Evolutionary conservation across 805 yeast genomes (phyloP), one percentile per base, ranked within the genome.

Genomic region (Candida ovalis): DNA sequence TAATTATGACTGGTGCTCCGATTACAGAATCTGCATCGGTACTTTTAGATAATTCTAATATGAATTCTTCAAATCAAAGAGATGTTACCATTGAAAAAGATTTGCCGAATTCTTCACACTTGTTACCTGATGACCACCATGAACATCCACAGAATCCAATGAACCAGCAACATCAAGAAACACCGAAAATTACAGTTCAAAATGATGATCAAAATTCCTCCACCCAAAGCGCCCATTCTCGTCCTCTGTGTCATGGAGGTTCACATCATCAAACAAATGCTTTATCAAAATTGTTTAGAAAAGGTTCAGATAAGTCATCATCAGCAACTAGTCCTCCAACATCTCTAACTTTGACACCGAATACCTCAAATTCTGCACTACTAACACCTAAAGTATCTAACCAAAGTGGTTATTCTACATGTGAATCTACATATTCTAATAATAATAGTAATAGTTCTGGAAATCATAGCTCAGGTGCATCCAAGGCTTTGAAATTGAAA

Each of bases 401-500:
- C 33, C 46, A 45, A 25, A 54, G 58, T 44, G 55, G 46, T 1
- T 38, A 46, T 24, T 56, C 60, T 4, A 42, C 52, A 4, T 23
- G 50, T 12, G 57, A 50, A 38, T 53, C 57, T n/a, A 36, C 50
- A 3, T 56, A 56, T 23, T 53, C 60, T 1, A 40, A 30, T 15
- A 23, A 22, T 6, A 25, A 32, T 7, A 40, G 28, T 19, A 22
- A 15, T 15, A 41, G 24, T 40, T 23, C 37, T 1, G 6, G 4
- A 24, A 15, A 5, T 15, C 35, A 30, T n/a, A n/a, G n/a, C n/a
- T n/a, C n/a, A n/a, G n/a, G n/a, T n/a, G n/a, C 36, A 8, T 35
- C 51, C 3, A 45, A 52, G 18, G 49, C 56, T 36, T 52, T 70
- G 40, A 71, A 69, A 45, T 64, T 77, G 47, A 71, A 71, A 50